phyloP scores from a whole-genome alignment of 2,329 filamentous ascomycete species.

The Penicillium corylophilum region DNA sequence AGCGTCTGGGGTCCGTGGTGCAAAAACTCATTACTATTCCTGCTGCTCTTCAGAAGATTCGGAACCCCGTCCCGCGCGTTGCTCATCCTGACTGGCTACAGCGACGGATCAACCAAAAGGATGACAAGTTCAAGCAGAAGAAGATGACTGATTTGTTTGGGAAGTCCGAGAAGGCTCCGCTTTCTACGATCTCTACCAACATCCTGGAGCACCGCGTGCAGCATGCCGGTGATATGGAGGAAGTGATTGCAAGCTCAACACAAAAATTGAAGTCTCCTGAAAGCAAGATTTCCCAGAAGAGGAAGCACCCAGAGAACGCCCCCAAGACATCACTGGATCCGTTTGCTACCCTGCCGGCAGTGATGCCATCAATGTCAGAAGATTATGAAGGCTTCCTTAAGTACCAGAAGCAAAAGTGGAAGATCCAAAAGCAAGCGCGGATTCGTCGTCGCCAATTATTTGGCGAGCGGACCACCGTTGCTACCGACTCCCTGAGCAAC shows the following conservation, averaged over 20 bases:
- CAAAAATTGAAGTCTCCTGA: constrained; percentile 66
- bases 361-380: constrained; percentile 79
- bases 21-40: constrained; percentile 99
- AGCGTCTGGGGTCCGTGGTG: constrained; percentile 93
- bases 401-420: constrained; percentile 99
- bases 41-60: constrained; percentile 89
- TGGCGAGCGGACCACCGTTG: constrained; percentile 70
- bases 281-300: constrained; percentile 60
- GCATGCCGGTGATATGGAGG: constrained; percentile 70
- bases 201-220: constrained; percentile 57
- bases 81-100: constrained; percentile 96
- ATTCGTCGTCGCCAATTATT: constrained; percentile 85
- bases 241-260: constrained; percentile 64
- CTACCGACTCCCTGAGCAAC: constrained; percentile 62
- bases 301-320: constrained; percentile 69
- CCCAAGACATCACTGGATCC: constrained; percentile 67
- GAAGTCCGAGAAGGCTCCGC: constrained; percentile 59
- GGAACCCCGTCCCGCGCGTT: constrained; percentile 91
- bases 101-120: constrained; percentile 87
- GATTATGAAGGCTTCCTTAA: constrained; percentile 85
- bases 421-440: constrained; percentile 89
- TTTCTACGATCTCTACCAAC: constrained; percentile 71
- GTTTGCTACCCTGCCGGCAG: constrained; percentile 75
- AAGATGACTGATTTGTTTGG: constrained; percentile 93
- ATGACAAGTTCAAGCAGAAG: constrained; percentile 97